Percentiles rank a stretch among this genome's conserved stretches.
Conservation (phyloP, 306 rosid genomes). For the Cucumis cinereus region DNA sequence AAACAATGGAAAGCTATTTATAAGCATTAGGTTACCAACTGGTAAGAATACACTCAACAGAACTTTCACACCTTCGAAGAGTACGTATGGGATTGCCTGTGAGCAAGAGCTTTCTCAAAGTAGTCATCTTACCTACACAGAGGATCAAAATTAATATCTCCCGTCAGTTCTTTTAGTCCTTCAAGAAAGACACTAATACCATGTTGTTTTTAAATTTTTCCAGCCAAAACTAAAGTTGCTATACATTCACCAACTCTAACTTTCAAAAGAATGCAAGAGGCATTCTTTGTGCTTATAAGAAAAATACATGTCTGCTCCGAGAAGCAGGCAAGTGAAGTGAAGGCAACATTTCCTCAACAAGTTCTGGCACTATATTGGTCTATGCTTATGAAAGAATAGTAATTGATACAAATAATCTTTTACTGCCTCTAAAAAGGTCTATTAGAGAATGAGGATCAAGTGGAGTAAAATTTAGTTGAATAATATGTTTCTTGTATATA, state of each 20-base stretch:
- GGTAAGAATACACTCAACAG: slow-evolving; percentile 7
- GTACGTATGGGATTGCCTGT: slow-evolving; percentile 74
- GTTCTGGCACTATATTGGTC: background rate
- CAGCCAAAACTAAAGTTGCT: background rate
- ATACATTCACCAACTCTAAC: background rate
- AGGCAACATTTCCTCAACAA: background rate
- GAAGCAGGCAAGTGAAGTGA: background rate
- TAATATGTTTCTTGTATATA: too few species aligned
- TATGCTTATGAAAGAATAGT: background rate
- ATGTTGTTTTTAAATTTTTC: background rate
- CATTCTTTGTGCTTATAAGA: background rate
- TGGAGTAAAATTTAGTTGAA: background rate
- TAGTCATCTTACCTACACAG: slow-evolving; percentile 80
- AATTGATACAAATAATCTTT: background rate
- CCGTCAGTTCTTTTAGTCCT: background rate
- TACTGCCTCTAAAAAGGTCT: background rate
- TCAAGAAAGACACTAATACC: background rate
- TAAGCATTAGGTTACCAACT: background rate
- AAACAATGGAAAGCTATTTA: background rate
- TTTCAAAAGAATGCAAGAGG: background rate
- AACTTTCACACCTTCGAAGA: slow-evolving; percentile 59
- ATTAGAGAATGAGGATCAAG: background rate
- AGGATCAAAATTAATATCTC: slow-evolving; percentile 3
- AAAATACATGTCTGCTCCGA: background rate
- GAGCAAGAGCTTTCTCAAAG: slow-evolving; percentile 76